Evolutionary conservation across 345 rosid species (phyloP).

Genomic region (Crucihimalaya himalaica): DNA sequence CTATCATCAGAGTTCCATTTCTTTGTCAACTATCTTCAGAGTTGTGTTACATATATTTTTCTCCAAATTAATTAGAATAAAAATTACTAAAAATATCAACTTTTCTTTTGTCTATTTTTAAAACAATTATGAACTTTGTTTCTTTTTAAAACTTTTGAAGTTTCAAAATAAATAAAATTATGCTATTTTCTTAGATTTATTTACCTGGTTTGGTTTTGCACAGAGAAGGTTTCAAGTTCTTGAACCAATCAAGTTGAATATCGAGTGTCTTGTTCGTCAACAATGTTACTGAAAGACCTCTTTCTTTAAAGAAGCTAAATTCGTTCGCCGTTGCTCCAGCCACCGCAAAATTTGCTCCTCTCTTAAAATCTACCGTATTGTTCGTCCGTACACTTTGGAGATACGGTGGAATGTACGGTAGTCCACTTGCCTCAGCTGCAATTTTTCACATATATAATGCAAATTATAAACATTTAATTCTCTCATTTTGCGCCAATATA

Average conservation of each 20-base stretch:
- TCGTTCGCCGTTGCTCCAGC: slow-evolving; percentile 69
- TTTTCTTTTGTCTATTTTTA: too few species aligned
- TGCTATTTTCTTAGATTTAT: neutral
- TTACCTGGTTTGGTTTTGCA: slow-evolving; percentile 52
- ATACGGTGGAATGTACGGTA: slow-evolving; percentile 58
- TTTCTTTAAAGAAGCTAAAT: slow-evolving; percentile 43
- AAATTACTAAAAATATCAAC: too few species aligned
- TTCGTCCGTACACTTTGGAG: slow-evolving; percentile 28
- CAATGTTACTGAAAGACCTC: slow-evolving; percentile 38
- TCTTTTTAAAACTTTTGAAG: neutral
- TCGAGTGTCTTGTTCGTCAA: slow-evolving; percentile 54
- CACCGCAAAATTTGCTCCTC: slow-evolving; percentile 63
- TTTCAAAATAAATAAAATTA: neutral
- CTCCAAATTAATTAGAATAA: too few species aligned
- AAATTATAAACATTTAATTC: too few species aligned
- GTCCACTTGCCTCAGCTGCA: slow-evolving; percentile 63
- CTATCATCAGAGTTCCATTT: too few species aligned
- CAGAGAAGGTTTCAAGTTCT: slow-evolving; percentile 55
- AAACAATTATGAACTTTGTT: too few species aligned
- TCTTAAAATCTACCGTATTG: slow-evolving; percentile 10
- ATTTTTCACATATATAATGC: neutral
- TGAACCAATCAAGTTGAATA: slow-evolving; percentile 68
- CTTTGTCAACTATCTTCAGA: too few species aligned
- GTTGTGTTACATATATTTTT: too few species aligned
- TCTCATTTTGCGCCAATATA: neutral